Evolutionary conservation across 2,329 filamentous ascomycete genomes (phyloP), one percentile per base, ranked within the genome.

Genomic region (Fusarium vanettenii): DNA sequence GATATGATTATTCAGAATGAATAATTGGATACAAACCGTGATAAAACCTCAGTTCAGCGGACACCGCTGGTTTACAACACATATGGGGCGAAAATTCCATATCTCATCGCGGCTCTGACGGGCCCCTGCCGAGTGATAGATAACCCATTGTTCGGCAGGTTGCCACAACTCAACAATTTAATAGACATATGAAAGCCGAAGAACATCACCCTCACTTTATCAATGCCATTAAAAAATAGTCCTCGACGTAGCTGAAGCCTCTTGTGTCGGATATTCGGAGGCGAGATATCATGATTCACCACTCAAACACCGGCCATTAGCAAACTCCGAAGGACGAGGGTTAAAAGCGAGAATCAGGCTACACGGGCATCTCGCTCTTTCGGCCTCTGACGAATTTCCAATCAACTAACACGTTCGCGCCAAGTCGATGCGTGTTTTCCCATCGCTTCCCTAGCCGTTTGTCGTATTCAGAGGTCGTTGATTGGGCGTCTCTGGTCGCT

Each of bases 391-490:
- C 63, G 22, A 27, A 60, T 48, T 65, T 60, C 43, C 16, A 37
- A 66, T 60, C 20, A 61, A 41, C 14, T 61, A n/a, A 31, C 52
- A 64, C 29, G n/a, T 43, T 29, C 43, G 61, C 29, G 18, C 37
- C 16, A 18, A 37, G 18, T 22, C 25, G 31, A 33, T 18, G 16
- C 31, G n/a, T 13, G 14, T 55, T n/a, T 14, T 16, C 20, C 14
- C 13, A 20, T 20, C 9, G 14, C 5, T 39, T 25, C 22, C 6
- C 60, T 71, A 50, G 56, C 70, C 57, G 22, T 27, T 69, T 63
- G 39, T 74, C 72, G 68, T 75, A 74, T 75, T 52, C 10, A 29
- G 9, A 11, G 3, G 5, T 16, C 3, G 48, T 66, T 72, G n/a
- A 75, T 75, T 74, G 48, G 72, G 69, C 0, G 2, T 1, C 0